Base-by-base conservation (phyloP, 306 rosid genomes). In the Lathyrus tuberosus region DNA sequence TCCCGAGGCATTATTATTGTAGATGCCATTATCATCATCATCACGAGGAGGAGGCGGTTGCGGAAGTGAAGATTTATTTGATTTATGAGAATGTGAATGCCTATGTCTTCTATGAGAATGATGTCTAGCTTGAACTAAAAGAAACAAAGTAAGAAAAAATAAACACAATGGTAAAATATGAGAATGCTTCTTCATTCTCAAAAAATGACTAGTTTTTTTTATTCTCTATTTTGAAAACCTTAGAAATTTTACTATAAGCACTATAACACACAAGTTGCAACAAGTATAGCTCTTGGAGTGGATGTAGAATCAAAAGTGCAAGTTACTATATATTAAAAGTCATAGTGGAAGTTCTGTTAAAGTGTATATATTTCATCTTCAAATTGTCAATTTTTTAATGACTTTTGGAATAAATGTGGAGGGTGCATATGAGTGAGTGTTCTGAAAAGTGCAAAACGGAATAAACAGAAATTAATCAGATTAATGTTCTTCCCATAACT, bases 41-140 rank as follows among this genome's bases (percentile, higher is more conserved):
- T 10, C 1, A 2, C 3, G 51, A 13, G 87, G 84, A 17, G 88
- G 48, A 17, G 85, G 71, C 38, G 72, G 85, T 0, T 73, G 10
- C 31, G 85, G 30, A 47, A 77, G 73, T 20, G 89, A 82, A 79
- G 74, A 76, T 78, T 22, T 10, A 42, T 85, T 73, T 31, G 77
- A 76, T 64, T 60, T 79, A 60, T 76, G 91, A 72, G 83, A 72
- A 75, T 86, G 90, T 37, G 68, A 69, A 67, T 72, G 86, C 42
- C 70, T 83, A 60, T 83, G 86, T 60, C 80, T 87, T 48, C 77
- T 35, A 68, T 88, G 90, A 65, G 74, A 74, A 68, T 87, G 71
- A 72, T 77, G 76, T 59, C 91, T 88, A n/a, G 89, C 98, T 70
- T 90, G 82, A 58, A 74, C 81, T 51, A 76, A 74, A 70, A 83